Evolutionary conservation across 164 flowering plant genomes (phyloP).

Genomic region (Taxillus chinensis): DNA sequence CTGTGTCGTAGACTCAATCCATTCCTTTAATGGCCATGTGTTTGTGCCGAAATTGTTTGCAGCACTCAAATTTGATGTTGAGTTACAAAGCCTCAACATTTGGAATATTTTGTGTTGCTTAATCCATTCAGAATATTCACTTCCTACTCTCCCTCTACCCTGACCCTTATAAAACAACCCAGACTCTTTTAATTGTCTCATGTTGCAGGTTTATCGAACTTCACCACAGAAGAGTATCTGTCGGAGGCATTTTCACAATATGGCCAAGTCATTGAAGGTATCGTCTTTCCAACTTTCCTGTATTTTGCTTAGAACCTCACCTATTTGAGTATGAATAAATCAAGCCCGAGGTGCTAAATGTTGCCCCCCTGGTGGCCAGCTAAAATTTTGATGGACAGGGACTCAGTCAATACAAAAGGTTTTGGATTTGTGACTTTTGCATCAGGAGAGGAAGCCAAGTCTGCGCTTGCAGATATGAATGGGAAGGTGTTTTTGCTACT

Average conservation of each 20-base stretch:
- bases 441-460: conserved; percentile 68
- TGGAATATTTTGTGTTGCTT: too few species aligned
- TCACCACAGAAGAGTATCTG: conserved; percentile 56
- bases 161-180: too few species aligned
- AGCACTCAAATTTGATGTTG: too few species aligned
- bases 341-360: neutral
- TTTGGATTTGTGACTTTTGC: conserved; percentile 92
- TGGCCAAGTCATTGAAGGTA: conserved; percentile 88
- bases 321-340: neutral
- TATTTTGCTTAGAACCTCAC: too few species aligned
- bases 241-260: conserved; percentile 69
- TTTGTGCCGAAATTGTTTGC: too few species aligned
- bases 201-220: conserved; percentile 63
- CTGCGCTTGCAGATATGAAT: conserved; percentile 63
- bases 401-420: conserved; percentile 71
- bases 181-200: neutral
- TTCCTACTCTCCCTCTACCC: too few species aligned
- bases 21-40: too few species aligned
- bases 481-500: conserved; percentile 43
- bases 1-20: too few species aligned
- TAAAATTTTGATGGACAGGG: conserved; percentile 54
- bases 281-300: neutral
- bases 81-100: too few species aligned
- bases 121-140: too few species aligned
- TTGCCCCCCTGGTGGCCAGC: conserved; percentile 32